Conservation (phyloP, 345 rosid species). For the Laguncularia racemosa region DNA sequence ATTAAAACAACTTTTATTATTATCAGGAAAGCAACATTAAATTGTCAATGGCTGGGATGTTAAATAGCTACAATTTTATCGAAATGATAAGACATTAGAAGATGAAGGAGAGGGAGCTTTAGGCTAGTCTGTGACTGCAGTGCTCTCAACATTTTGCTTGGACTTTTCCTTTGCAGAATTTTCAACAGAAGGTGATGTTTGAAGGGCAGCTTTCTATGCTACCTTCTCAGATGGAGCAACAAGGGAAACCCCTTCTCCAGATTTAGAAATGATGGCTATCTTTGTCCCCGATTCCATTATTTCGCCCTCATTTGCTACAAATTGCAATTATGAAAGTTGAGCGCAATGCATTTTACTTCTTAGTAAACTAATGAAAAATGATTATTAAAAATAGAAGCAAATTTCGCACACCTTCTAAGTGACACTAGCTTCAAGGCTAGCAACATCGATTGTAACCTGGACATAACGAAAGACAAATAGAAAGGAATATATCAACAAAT, state of each 20-base stretch:
- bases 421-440: conserved; percentile 82
- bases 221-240: conserved; percentile 71
- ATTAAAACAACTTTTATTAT: too few relatives aligned
- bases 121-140: conserved; percentile 35
- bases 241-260: conserved; percentile 73
- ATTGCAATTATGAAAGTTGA: conserved; percentile 19
- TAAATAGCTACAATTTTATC: not conserved
- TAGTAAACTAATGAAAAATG: not conserved
- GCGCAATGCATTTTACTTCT: not conserved
- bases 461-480: not conserved
- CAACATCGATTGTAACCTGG: conserved; percentile 79
- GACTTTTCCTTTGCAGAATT: conserved; percentile 26
- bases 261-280: conserved; percentile 77
- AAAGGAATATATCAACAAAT: not conserved
- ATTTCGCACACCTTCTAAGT: conserved; percentile 10
- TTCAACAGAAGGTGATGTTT: conserved; percentile 33
- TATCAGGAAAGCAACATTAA: too few relatives aligned
- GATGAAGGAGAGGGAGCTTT: conserved; percentile 34
- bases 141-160: conserved; percentile 40
- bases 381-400: not conserved
- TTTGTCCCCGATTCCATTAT: conserved; percentile 89
- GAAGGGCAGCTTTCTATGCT: conserved; percentile 39
- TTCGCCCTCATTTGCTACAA: conserved; percentile 89
- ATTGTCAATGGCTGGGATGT: too few relatives aligned
- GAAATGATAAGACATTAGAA: not conserved